These are phyloP conservation scores for Pleurotus citrinopileatus DNA, from an alignment of 768 basidiomycete genomes.

Conservation along the genomic window DNA sequence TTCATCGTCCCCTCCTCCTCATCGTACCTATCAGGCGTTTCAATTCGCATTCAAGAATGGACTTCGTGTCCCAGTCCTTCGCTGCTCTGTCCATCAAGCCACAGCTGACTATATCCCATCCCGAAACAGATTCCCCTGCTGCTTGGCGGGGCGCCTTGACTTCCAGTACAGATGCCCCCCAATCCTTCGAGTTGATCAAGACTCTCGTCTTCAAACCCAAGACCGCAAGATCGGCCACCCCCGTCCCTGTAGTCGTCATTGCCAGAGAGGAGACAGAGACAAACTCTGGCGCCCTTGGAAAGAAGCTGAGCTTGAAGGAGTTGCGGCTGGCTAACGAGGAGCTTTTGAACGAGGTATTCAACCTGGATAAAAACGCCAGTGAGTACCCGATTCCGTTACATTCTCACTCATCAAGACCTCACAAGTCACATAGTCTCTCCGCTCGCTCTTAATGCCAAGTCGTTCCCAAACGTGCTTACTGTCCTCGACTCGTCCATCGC, in stretches of 20 bases:
- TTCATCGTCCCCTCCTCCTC: not conserved
- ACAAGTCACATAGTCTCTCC: slow-evolving; percentile 64
- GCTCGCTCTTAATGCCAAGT: slow-evolving; percentile 62
- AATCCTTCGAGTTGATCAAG: slow-evolving; percentile 73
- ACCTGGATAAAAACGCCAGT: slow-evolving; percentile 84
- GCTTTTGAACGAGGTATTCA: slow-evolving; percentile 81
- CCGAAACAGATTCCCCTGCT: slow-evolving; percentile 62
- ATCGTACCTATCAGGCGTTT: too few relatives aligned
- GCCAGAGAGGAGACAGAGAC: slow-evolving; percentile 85
- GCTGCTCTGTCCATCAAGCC: slow-evolving; percentile 55
- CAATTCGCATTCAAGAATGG: too few relatives aligned
- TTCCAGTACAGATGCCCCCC: slow-evolving; percentile 46
- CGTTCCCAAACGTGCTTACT: slow-evolving; percentile 69
- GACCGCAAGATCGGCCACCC: slow-evolving; percentile 84
- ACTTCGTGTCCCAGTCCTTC: slow-evolving; percentile 40
- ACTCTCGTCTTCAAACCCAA: slow-evolving; percentile 96
- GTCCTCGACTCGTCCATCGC: slow-evolving; percentile 80
- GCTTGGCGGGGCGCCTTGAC: slow-evolving; percentile 76
- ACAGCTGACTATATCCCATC: slow-evolving; percentile 51
- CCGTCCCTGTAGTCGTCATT: slow-evolving; percentile 85
- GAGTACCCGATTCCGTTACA: slow-evolving; percentile 31
- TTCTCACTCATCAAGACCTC: slow-evolving; percentile 9
- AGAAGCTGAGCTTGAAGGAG: slow-evolving; percentile 83
- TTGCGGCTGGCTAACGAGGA: slow-evolving; percentile 84
- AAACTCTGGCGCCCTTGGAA: slow-evolving; percentile 71